phyloP scores from a whole-genome alignment of 225 moss, liverwort and hornwort species.

The Sphagnum tenellum region DNA sequence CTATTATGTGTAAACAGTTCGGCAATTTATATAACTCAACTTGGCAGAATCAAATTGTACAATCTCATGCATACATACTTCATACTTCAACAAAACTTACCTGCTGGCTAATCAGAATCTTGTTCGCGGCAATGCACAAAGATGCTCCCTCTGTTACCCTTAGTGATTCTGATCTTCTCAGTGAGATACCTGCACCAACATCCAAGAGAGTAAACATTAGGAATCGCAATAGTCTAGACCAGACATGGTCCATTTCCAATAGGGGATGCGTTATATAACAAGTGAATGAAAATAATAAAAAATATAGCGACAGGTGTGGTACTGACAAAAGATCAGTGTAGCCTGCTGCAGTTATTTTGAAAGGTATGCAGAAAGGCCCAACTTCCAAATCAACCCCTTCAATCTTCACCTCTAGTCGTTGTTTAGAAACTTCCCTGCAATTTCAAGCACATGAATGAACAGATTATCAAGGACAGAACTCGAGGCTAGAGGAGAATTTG shows the following conservation, averaged over 20 bases:
- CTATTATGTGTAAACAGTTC: too few relatives aligned
- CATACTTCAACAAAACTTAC: too few relatives aligned
- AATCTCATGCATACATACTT: too few relatives aligned
- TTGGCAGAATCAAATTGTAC: too few relatives aligned
- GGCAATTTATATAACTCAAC: too few relatives aligned
- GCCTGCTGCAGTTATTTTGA: conserved; percentile 72
- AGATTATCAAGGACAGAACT: too few relatives aligned
- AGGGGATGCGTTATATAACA: too few relatives aligned
- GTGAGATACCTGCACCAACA: conserved; percentile 71
- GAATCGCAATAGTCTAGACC: background rate
- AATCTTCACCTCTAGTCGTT: conserved; percentile 67
- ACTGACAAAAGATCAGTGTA: conserved; percentile 74
- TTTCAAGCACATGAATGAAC: background rate
- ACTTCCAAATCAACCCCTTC: conserved; percentile 71
- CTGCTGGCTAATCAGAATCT: conserved; percentile 5
- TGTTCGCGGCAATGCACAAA: conserved; percentile 80
- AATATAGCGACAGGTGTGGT: too few relatives aligned
- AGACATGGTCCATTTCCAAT: background rate
- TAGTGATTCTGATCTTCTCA: conserved; percentile 65
- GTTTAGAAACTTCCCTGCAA: conserved; percentile 54
- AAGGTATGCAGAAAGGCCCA: conserved; percentile 54
- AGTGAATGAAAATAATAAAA: too few relatives aligned
- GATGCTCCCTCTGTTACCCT: conserved; percentile 73
- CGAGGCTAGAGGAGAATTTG: too few relatives aligned
- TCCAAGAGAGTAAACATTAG: background rate